These are phyloP conservation scores for Mercurialis annua DNA, from an alignment of 345 rosid species.

Conservation along the genomic window DNA sequence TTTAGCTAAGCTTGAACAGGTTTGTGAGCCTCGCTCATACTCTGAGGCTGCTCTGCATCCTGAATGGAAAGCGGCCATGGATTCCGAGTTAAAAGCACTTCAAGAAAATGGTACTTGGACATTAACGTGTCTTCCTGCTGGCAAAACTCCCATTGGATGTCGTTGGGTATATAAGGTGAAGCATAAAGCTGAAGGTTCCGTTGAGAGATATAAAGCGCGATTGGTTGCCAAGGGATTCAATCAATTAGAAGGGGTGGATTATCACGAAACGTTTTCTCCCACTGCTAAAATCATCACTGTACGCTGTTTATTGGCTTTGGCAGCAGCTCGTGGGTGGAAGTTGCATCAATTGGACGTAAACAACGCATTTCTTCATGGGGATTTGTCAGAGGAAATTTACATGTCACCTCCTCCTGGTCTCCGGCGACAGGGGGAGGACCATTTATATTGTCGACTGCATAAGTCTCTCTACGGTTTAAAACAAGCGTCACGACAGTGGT, in stretches of 20 bases:
- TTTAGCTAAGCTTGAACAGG: not conserved
- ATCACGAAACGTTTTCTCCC: not conserved
- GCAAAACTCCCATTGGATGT: not conserved
- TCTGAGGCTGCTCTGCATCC: not conserved
- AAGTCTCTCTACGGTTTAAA: too few species aligned
- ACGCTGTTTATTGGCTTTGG: not conserved
- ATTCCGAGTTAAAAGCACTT: not conserved
- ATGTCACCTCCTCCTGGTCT: too few species aligned
- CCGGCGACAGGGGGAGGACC: too few species aligned
- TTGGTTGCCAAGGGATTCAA: not conserved
- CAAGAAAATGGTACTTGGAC: not conserved
- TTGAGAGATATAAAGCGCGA: not conserved
- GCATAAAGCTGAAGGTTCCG: not conserved
- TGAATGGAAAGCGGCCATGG: conserved; percentile 5
- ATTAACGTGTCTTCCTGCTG: not conserved
- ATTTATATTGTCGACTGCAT: too few species aligned
- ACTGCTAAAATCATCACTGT: not conserved
- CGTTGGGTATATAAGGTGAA: not conserved
- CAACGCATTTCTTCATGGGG: not conserved
- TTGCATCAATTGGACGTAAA: not conserved
- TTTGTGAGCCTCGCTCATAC: not conserved
- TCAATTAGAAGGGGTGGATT: not conserved
- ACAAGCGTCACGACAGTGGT: too few species aligned
- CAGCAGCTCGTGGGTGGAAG: not conserved
- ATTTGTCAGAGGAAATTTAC: too few species aligned